Conservation (phyloP, 371 early-diverging fungal species). For the Fennellomyces sp. region DNA sequence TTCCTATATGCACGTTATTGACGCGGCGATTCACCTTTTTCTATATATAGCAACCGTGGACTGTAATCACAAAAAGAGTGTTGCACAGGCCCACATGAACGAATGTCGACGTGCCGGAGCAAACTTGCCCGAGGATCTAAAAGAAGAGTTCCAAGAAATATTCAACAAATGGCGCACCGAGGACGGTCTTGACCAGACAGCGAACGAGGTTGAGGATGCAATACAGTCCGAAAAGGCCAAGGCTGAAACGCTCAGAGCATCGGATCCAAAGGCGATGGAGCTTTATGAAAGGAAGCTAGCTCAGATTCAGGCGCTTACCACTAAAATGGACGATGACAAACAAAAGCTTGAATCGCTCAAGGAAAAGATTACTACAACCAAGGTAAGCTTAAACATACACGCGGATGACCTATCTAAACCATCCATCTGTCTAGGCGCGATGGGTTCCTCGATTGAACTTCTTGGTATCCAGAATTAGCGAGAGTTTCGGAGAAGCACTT, state of each 20-base stretch:
- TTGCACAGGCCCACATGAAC: slow-evolving; percentile 25
- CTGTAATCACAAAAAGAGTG: slow-evolving; percentile 10
- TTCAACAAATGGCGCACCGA: slow-evolving; percentile 34
- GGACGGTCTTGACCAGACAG: slow-evolving; percentile 25
- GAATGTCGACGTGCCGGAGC: slow-evolving; percentile 47
- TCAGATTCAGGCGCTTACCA: slow-evolving; percentile 32
- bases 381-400: slow-evolving; percentile 19
- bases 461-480: slow-evolving; percentile 67
- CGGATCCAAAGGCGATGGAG: slow-evolving; percentile 62
- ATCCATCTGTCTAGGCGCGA: slow-evolving; percentile 25
- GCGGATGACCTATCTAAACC: not conserved
- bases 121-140: not conserved
- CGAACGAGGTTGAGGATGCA: slow-evolving; percentile 53
- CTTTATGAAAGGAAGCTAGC: slow-evolving; percentile 62
- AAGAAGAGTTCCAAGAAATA: slow-evolving; percentile 13
- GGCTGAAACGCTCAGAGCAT: slow-evolving; percentile 43
- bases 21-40: not conserved
- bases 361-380: slow-evolving; percentile 34
- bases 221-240: slow-evolving; percentile 52
- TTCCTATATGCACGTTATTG: not conserved
- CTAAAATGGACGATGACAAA: slow-evolving; percentile 37
- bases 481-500: slow-evolving; percentile 77
- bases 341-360: slow-evolving; percentile 24
- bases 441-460: slow-evolving; percentile 74
- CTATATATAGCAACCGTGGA: slow-evolving; percentile 2